Percentiles rank a stretch among this genome's conserved stretches.
These are phyloP conservation scores for Pezicula neosporulosa DNA, from an alignment of 2,329 filamentous ascomycete genomes.

Conservation along the genomic window DNA sequence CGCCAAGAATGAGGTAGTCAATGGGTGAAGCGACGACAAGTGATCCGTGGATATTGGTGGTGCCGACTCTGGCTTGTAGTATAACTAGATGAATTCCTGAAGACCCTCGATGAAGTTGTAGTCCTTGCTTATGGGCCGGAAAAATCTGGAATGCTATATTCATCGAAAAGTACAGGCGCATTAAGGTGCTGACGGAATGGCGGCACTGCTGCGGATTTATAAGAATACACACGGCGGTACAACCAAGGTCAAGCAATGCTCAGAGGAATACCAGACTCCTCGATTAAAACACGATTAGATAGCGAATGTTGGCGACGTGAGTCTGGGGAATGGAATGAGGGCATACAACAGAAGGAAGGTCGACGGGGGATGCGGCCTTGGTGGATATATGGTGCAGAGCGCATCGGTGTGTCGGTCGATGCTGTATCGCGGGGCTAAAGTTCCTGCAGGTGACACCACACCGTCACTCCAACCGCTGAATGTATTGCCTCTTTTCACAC, in stretches of 20 bases:
- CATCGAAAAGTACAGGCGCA: neutral
- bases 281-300: conserved; percentile 26
- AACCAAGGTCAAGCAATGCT: conserved; percentile 8
- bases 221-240: conserved; percentile 11
- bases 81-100: too few relatives aligned
- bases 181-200: neutral
- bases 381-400: conserved; percentile 14
- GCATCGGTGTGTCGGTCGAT: conserved; percentile 15
- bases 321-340: conserved; percentile 1
- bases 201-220: conserved; percentile 8
- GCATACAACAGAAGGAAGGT: conserved; percentile 8
- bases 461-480: conserved; percentile 27
- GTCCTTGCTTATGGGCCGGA: too few relatives aligned
- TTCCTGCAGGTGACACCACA: conserved; percentile 25
- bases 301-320: conserved; percentile 17
- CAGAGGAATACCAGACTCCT: conserved; percentile 35
- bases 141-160: neutral
- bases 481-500: conserved; percentile 21
- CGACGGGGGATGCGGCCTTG: conserved; percentile 18
- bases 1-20: neutral
- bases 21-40: neutral
- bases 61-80: too few relatives aligned
- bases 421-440: conserved; percentile 15
- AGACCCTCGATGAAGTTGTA: too few relatives aligned
- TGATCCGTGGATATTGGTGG: too few relatives aligned